Conservation (phyloP, 2,329 filamentous ascomycete genomes). For the Neocucurbitaria cava region DNA sequence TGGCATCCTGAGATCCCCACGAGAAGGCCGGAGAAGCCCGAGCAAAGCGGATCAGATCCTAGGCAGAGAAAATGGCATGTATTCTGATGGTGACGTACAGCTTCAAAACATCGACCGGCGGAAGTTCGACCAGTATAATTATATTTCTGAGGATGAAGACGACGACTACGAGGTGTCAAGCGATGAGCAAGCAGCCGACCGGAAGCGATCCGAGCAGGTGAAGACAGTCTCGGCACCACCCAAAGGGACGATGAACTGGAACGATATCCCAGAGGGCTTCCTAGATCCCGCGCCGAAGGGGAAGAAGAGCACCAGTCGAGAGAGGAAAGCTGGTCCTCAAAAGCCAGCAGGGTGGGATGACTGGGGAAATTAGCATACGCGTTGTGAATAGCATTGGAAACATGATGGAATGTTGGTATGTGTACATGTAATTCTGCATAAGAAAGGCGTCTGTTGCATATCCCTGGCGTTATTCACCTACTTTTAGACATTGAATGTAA, state of each 20-base stretch:
- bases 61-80: slow-evolving; percentile 46
- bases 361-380: slow-evolving; percentile 19
- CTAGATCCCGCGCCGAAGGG: slow-evolving; percentile 36
- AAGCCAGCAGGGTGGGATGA: slow-evolving; percentile 41
- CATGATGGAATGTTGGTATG: slow-evolving; percentile 19
- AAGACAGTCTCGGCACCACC: slow-evolving; percentile 16
- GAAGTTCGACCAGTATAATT: slow-evolving; percentile 45
- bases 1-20: slow-evolving; percentile 40
- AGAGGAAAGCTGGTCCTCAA: slow-evolving; percentile 33
- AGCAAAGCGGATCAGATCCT: slow-evolving; percentile 53
- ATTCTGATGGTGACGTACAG: slow-evolving; percentile 47
- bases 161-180: slow-evolving; percentile 43
- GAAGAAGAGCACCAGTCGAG: slow-evolving; percentile 35
- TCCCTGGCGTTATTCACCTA: slow-evolving; percentile 9
- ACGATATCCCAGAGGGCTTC: slow-evolving; percentile 58
- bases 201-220: slow-evolving; percentile 20
- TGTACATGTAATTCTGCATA: slow-evolving; percentile 23
- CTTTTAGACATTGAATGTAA: neutral
- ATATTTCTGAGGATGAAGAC: slow-evolving; percentile 49
- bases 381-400: neutral
- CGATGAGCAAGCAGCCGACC: slow-evolving; percentile 38
- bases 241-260: slow-evolving; percentile 52
- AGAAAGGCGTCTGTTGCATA: slow-evolving; percentile 19
- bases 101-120: slow-evolving; percentile 51
- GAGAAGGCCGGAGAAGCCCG: slow-evolving; percentile 46